These are phyloP conservation scores for Magnaporthiopsis rhizophila DNA, from an alignment of 2,329 filamentous ascomycete genomes.

Conservation along the genomic window DNA sequence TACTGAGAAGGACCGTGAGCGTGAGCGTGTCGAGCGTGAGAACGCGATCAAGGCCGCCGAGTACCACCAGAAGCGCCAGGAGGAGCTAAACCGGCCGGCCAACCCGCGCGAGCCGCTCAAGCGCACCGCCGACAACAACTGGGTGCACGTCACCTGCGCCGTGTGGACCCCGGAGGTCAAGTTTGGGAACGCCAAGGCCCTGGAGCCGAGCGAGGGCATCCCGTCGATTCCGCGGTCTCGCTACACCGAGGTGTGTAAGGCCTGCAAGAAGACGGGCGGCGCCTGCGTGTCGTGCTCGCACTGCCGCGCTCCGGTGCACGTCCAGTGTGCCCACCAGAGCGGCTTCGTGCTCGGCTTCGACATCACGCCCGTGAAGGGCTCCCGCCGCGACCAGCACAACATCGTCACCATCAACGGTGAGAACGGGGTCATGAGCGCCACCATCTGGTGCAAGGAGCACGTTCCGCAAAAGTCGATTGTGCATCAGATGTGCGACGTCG, in stretches of 20 bases:
- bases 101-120: constrained; percentile 88
- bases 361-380: constrained; percentile 81
- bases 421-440: constrained; percentile 73
- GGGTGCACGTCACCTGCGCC: constrained; percentile 93
- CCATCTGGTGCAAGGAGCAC: constrained; percentile 89
- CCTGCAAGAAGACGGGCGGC: constrained; percentile 68
- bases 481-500: constrained; percentile 70
- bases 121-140: constrained; percentile 91
- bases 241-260: constrained; percentile 73
- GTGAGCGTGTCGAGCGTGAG: constrained; percentile 78
- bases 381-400: constrained; percentile 70
- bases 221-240: constrained; percentile 66
- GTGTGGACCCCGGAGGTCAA: constrained; percentile 89
- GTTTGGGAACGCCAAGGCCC: constrained; percentile 74
- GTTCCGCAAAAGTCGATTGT: constrained; percentile 61
- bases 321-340: constrained; percentile 80
- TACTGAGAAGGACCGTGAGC: constrained; percentile 82
- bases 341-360: constrained; percentile 86
- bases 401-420: constrained; percentile 77
- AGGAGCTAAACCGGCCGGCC: constrained; percentile 72
- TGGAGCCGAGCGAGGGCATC: constrained; percentile 86
- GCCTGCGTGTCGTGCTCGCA: constrained; percentile 78
- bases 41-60: constrained; percentile 70
- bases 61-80: constrained; percentile 75
- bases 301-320: constrained; percentile 66